These are phyloP conservation scores for Claviceps sp. DNA, from an alignment of 2,329 filamentous ascomycete species.

Conservation along the genomic window DNA sequence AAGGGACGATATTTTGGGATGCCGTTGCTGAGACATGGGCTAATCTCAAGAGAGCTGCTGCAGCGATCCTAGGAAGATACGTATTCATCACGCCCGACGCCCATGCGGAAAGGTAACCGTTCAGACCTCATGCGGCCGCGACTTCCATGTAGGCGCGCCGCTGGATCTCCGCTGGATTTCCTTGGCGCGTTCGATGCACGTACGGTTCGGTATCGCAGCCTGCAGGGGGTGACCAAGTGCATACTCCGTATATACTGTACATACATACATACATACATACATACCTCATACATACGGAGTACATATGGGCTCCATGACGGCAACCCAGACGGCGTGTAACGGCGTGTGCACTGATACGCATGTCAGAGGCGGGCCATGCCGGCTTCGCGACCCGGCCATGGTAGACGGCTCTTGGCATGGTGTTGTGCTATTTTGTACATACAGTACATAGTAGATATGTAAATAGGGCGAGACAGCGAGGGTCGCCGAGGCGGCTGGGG, in stretches of 20 bases:
- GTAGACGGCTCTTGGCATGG: background rate
- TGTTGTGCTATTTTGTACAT: too few species aligned
- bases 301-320: background rate
- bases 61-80: too few species aligned
- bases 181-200: background rate
- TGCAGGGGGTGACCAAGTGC: too few species aligned
- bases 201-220: too few species aligned
- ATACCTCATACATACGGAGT: too few species aligned
- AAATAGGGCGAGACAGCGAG: too few species aligned
- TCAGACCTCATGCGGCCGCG: background rate
- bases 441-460: too few species aligned
- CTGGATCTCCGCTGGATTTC: background rate
- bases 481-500: too few species aligned
- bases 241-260: background rate
- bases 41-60: too few species aligned
- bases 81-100: too few species aligned
- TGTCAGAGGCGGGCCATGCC: background rate
- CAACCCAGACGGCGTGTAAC: background rate
- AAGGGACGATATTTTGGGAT: background rate
- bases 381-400: background rate
- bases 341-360: background rate
- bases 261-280: too few species aligned
- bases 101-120: too few species aligned
- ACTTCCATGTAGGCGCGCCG: background rate
- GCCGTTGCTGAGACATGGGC: background rate